Evolutionary conservation across 83 land plant species (phyloP).

Genomic region (Thuja plicata): DNA sequence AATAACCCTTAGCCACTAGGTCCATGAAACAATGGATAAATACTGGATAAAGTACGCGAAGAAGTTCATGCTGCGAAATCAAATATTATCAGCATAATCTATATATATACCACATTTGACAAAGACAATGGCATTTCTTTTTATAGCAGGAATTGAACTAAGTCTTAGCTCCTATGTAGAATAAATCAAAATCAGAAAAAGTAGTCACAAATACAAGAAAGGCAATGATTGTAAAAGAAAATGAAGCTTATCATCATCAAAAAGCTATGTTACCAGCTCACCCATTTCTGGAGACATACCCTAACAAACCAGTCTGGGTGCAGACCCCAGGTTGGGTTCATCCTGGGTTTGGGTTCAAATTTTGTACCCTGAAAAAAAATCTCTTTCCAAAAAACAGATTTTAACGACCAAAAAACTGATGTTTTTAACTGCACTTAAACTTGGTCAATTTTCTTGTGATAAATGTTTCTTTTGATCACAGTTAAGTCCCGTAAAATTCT

Average conservation of each 20-base stretch:
- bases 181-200: not conserved
- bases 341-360: too few species aligned
- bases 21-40: constrained; percentile 96
- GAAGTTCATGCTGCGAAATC: constrained; percentile 80
- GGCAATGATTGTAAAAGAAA: not conserved
- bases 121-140: not conserved
- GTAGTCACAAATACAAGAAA: not conserved
- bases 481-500: too few species aligned
- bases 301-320: too few species aligned
- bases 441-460: too few species aligned
- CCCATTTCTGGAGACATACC: too few species aligned
- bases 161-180: not conserved
- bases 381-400: too few species aligned
- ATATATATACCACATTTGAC: not conserved
- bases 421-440: too few species aligned
- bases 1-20: constrained; percentile 78
- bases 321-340: too few species aligned
- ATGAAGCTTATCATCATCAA: not conserved
- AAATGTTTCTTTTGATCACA: too few species aligned
- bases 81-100: constrained; percentile 4
- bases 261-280: too few species aligned
- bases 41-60: constrained; percentile 93
- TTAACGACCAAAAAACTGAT: too few species aligned
- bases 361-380: too few species aligned
- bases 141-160: not conserved